Base-by-base conservation (phyloP, 371 early-diverging fungal species). In the Nematocida minor region DNA sequence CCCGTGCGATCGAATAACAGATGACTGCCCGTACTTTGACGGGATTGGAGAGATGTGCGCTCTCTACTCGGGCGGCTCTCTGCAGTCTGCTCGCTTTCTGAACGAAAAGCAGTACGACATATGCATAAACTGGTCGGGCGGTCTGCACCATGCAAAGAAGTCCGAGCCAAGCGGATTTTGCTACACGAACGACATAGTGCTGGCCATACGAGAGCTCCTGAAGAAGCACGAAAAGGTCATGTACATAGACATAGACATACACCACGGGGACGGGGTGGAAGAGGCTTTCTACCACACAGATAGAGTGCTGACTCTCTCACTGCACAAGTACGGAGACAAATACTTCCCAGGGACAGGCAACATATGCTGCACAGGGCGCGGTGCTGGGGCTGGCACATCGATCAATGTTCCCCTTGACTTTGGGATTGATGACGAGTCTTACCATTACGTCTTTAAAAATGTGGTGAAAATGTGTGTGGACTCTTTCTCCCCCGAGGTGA, bases 201-300 rank as follows among this genome's bases (percentile, higher is more conserved):
- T 97, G 36, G 93, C 90, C 2, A 95, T 98, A 57, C 84, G 96
- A 77, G 96, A 96, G 85, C 87, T 98, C 55, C 84, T 98, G 78
- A 88, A 90, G 86, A 90, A 90, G 82, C 91, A 96, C 85, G 89
- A 90, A 64, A 90, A 96, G 55, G 97, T 98, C 11, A 85, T 98
- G 36, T 98, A 98, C 86, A 90, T 98, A 79, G 99, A 98, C 84
- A 96, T 96, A 81, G 99, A 98, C 82, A 91, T 96, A 32, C 99
- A 98, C 84, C 97, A 98, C 83, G 99, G 99, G 9, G 99, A 97
- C 83, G 99, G 97, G 44, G 99, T 98, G 48, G 87, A 86, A 51
- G 99, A 98, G 85, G 99, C 99, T 1, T 98, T 98, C 85, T 96
- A 95, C 83, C 91, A 91, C 11, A 93, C 96, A 4, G 96, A 97